Evolutionary conservation across 768 basidiomycete species (phyloP), one percentile per base, ranked within the genome.

Genomic region (Boletus insuetus): DNA sequence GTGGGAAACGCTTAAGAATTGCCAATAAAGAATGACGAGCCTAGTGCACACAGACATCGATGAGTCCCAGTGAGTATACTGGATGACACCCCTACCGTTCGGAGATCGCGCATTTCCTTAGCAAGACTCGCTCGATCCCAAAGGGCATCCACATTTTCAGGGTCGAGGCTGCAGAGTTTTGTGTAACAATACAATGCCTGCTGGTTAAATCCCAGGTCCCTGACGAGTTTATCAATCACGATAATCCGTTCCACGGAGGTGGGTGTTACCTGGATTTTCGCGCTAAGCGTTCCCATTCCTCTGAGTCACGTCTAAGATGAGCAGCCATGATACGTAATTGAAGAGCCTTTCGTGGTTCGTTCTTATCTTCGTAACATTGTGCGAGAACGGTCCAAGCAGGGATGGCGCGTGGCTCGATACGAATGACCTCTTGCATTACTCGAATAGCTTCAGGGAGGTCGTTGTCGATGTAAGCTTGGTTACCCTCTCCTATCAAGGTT

Each of bases 181-280:
- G 87, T 79, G 66, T 90, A 91, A 66, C 96, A 98, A 66, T 98
- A 98, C 35, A 97, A 69, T 3, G 93, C 91, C 70, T 98, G 94
- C 55, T 94, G 89, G 43, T 83, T 80, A 56, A 84, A 85, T 2
- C 88, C 89, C 24, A 85, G 68, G 14, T 84, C 83, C 59, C 92
- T 69, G 44, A 31, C 26, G 11, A 41, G n/a, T 16, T 79, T 62
- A 84, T 87, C 39, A 96, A 31, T 13, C 29, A 29, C 29, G 74
- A 17, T 81, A 78, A 0, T 88, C 84, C 83, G 84, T 67, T 46
- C 35, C 32, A 38, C 17, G 31, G 34, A 31, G 22, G 31, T 86
- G 56, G 0, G 59, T 57, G 7, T 14, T 59, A 93, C 92, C 80
- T 83, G 6, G 88, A 92, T 64, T 90, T 81, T 44, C 75, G 74